Evolutionary conservation across 495 filamentous ascomycete species (phyloP).

Genomic region (Filosporella fistucella): DNA sequence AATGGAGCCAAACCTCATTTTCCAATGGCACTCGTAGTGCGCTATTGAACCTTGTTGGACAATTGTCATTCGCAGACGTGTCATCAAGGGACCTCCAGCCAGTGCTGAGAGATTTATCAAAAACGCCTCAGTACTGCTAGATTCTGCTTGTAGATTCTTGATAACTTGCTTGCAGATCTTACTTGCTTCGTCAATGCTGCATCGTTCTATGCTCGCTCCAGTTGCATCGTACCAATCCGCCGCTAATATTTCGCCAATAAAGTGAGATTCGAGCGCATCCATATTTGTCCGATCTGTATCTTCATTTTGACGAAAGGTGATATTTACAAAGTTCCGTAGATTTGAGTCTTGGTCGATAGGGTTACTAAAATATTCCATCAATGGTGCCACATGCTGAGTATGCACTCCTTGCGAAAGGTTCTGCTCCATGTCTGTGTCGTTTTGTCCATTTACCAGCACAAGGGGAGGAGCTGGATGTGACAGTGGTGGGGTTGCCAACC

Average conservation of each 20-base stretch:
- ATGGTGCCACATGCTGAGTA: conserved; percentile 6
- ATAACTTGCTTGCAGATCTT: conserved; percentile 40
- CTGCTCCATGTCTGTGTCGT: conserved; percentile 6
- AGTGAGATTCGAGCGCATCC: conserved; percentile 39
- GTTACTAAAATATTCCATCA: conserved; percentile 21
- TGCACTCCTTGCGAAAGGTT: neutral
- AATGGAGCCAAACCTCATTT: conserved; percentile 38
- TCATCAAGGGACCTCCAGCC: conserved; percentile 42
- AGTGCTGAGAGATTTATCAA: conserved; percentile 48
- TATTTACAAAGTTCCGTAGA: conserved; percentile 15
- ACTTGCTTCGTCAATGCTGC: conserved; percentile 40
- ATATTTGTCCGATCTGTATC: conserved; percentile 39
- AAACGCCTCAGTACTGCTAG: conserved; percentile 40
- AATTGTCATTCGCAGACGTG: conserved; percentile 31
- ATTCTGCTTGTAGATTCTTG: conserved; percentile 36
- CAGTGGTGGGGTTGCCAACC: conserved; percentile 75
- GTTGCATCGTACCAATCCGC: conserved; percentile 38
- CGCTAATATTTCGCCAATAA: conserved; percentile 35
- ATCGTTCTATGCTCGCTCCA: conserved; percentile 29
- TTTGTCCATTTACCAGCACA: conserved; percentile 50
- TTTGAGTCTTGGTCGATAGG: conserved; percentile 14
- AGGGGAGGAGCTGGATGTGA: no score
- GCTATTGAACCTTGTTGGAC: conserved; percentile 31
- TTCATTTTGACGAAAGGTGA: conserved; percentile 20
- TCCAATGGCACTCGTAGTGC: conserved; percentile 40